Conservation (phyloP, 140 eudicot genomes). For the Bidens hawaiensis region DNA sequence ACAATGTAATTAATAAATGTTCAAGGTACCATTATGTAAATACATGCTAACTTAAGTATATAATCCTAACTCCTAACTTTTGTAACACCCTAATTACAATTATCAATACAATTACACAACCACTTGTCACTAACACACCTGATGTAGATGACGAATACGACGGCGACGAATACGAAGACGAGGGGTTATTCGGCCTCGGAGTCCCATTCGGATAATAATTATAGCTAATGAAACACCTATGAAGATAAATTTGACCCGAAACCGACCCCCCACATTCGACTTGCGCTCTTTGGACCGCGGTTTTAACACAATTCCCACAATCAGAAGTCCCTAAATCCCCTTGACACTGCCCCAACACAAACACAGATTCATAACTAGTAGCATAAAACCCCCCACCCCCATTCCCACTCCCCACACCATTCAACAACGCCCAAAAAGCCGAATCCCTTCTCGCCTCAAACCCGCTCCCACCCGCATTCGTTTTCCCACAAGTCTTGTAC, state of each 20-base stretch:
- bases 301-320: conserved; percentile 70
- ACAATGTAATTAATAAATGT: too few species aligned
- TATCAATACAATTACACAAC: too few species aligned
- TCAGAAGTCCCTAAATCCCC: conserved; percentile 79
- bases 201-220: conserved; percentile 53
- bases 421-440: conserved; percentile 50
- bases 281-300: conserved; percentile 77
- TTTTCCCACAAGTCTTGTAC: conserved; percentile 69
- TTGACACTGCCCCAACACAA: conserved; percentile 79
- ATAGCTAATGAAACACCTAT: conserved; percentile 69
- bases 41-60: neutral
- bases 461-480: conserved; percentile 44
- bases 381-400: conserved; percentile 81
- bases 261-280: conserved; percentile 78
- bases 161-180: conserved; percentile 44
- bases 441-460: conserved; percentile 68
- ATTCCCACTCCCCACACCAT: conserved; percentile 37
- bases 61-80: too few species aligned
- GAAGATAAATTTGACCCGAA: conserved; percentile 74
- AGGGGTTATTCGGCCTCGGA: conserved; percentile 47
- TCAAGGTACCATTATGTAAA: too few species aligned
- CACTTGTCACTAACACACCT: too few species aligned
- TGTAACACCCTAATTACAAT: too few species aligned
- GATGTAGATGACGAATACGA: too few species aligned
- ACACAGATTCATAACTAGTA: conserved; percentile 50